These are phyloP conservation scores for Phaseolus coccineus DNA, from an alignment of 331 rosid species.

Conservation along the genomic window DNA sequence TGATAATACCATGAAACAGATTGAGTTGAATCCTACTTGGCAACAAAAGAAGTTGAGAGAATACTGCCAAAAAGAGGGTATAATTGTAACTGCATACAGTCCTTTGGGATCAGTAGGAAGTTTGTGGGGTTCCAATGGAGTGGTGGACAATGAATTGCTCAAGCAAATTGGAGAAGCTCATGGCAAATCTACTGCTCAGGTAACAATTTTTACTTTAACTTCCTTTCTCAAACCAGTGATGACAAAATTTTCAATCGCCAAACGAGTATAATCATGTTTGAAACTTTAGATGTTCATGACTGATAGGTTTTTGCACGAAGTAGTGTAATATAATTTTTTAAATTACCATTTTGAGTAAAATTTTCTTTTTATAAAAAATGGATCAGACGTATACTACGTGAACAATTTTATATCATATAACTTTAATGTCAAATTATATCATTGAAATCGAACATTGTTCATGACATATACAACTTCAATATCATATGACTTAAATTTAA, in stretches of 20 bases:
- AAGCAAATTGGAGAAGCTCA: constrained; percentile 48
- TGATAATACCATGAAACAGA: constrained; percentile 7
- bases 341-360: too few species aligned
- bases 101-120: constrained; percentile 28
- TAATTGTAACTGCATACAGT: constrained; percentile 34
- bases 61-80: constrained; percentile 27
- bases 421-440: too few species aligned
- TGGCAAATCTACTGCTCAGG: constrained; percentile 61
- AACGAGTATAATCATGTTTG: background rate
- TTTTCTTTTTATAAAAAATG: too few species aligned
- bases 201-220: background rate
- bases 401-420: too few species aligned
- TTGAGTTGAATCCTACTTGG: constrained; percentile 38
- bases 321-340: too few species aligned
- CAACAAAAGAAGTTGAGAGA: constrained; percentile 34
- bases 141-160: constrained; percentile 51
- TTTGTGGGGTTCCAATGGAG: constrained; percentile 48
- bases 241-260: background rate
- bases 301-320: too few species aligned
- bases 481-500: too few species aligned
- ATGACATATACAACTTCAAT: too few species aligned
- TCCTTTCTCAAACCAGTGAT: too few species aligned
- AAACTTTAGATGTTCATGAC: background rate
- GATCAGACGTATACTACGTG: too few species aligned
- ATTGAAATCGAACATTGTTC: too few species aligned